Evolutionary conservation across 2,329 filamentous ascomycete species (phyloP), one percentile per base, ranked within the genome.

Genomic region (Beauveria sp.): DNA sequence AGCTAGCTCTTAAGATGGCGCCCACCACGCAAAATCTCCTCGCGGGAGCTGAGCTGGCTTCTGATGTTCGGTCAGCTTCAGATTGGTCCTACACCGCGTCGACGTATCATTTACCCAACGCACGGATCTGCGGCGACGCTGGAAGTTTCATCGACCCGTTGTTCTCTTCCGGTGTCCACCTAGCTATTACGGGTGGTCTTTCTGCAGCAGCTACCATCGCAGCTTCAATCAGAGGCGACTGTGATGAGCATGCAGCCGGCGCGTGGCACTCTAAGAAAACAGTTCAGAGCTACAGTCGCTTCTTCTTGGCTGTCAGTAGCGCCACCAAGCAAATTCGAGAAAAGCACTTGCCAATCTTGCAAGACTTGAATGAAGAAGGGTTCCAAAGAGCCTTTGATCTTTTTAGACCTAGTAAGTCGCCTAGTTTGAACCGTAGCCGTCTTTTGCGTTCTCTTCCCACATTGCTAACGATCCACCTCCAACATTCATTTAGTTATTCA

Each of bases 121-220:
- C 71, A 3, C 77, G 78, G 20, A 71, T 80, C 12, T 72, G 68
- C 5, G 79, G 79, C 1, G 79, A 82, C 62, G 79, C 79, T 0
- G 79, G 77, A 1, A 76, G 74, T 64, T 82, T 82, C 64, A 79
- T 81, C 62, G 79, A 81, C 62, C 78, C 78, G 0, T 76, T 73
- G 62, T 82, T 81, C 68, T 79, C 76, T 0, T 81, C 78, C 0
- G 79, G 79, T 10, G 72, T 78, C 3, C 79, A 82, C 63, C 68
- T 82, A 1, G 79, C 79, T 1, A 42, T 81, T 0, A 63, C 70
- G 0, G 69, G 74, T 18, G 79, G 69, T 4, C 71, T 83, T 0
- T 77, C 79, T 0, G 79, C 80, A 0, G 79, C 78, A 1, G 69
- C 69, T 1, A 77, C 79, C 0, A 79, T 82, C 20, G 66, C 66